Conservation (phyloP, 1,284 basidiomycete species). For the Mycena citricolor region DNA sequence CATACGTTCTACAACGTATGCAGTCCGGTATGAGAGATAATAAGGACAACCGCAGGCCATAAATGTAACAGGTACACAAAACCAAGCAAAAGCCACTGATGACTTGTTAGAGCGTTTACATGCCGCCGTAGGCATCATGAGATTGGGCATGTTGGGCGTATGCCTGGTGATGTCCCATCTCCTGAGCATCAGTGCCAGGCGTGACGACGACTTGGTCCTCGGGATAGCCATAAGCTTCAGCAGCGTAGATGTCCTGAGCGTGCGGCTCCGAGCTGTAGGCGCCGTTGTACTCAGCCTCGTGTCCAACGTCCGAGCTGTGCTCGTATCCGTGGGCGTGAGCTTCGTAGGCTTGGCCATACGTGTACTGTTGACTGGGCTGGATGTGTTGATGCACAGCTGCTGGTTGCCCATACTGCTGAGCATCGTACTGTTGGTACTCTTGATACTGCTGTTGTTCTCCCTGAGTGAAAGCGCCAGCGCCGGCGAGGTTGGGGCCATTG, state of each 20-base stretch:
- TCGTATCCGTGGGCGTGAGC: conserved; percentile 14
- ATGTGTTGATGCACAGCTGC: conserved; percentile 22
- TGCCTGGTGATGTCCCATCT: conserved; percentile 20
- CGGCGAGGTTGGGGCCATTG: conserved; percentile 33
- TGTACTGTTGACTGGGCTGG: conserved; percentile 40
- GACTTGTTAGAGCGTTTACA: no score
- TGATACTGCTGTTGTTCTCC: conserved; percentile 18
- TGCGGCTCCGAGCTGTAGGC: conserved; percentile 41
- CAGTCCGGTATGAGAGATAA: neutral
- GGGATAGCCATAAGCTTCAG: conserved; percentile 37
- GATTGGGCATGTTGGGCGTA: conserved; percentile 9
- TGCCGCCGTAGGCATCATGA: conserved; percentile 22
- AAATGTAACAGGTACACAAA: no score
- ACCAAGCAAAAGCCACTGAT: neutral
- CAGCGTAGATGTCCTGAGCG: conserved; percentile 35
- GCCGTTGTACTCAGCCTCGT: conserved; percentile 31
- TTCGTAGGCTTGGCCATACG: conserved; percentile 35
- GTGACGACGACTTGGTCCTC: conserved; percentile 18
- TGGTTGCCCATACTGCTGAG: conserved; percentile 6
- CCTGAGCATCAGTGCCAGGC: conserved; percentile 22
- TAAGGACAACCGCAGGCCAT: neutral
- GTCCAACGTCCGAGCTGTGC: conserved; percentile 24
- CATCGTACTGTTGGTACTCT: conserved; percentile 7
- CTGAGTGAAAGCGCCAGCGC: conserved; percentile 34
- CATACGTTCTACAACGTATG: neutral